Conservation (phyloP, 495 filamentous ascomycete species). For the Hypoxylon trugodes region DNA sequence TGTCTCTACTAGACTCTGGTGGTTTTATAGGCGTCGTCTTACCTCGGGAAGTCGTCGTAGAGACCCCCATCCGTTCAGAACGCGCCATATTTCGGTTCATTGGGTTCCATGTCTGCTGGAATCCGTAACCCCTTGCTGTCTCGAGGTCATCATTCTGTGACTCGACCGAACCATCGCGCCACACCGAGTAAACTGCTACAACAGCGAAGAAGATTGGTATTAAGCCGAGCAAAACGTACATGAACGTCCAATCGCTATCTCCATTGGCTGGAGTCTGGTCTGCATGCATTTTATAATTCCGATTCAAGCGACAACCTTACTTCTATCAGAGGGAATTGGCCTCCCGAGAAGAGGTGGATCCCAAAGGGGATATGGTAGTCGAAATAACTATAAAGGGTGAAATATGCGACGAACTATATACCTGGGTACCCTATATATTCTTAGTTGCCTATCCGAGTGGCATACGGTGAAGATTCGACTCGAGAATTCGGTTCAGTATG, state of each 20-base stretch:
- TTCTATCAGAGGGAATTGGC: too few relatives aligned
- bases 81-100: conserved; percentile 4
- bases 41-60: too few relatives aligned
- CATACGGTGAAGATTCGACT: too few relatives aligned
- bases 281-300: not conserved
- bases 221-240: conserved; percentile 30
- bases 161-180: conserved; percentile 46
- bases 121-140: not conserved
- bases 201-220: conserved; percentile 21
- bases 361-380: not conserved
- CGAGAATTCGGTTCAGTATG: too few relatives aligned
- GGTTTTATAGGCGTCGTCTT: too few relatives aligned
- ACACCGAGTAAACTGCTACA: conserved; percentile 27
- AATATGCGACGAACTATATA: too few relatives aligned
- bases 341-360: too few relatives aligned
- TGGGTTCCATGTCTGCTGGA: not conserved
- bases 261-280: not conserved
- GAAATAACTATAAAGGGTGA: too few relatives aligned
- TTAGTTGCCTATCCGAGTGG: too few relatives aligned
- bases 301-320: too few relatives aligned
- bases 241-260: conserved; percentile 37
- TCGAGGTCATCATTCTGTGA: conserved; percentile 11
- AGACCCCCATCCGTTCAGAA: not conserved
- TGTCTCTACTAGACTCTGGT: too few relatives aligned
- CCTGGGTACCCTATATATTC: too few relatives aligned